Evolutionary conservation across 202 grass and related monocot species (phyloP), one percentile per base, ranked within the genome.

Genomic region (Schoenoplectus triqueter): DNA sequence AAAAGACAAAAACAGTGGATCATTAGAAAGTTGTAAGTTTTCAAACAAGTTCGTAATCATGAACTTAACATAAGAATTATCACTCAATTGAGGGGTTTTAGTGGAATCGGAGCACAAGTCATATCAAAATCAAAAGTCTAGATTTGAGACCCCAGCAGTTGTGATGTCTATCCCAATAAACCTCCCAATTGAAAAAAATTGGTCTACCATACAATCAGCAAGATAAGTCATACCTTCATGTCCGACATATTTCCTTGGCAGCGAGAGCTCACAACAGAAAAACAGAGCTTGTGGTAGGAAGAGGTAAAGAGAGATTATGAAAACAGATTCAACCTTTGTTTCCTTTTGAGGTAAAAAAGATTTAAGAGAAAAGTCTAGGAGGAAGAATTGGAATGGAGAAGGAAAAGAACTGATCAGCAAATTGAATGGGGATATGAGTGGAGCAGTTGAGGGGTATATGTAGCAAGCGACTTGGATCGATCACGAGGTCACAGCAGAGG

Each of bases 231-330:
- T 83, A 83, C 81, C 81, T 83, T 89, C 69, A 92, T 90, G 84
- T 94, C 89, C 42, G 90, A 85, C 86, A 94, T 94, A 80, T 87
- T 80, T 45, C 51, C 47, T 85, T 6, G 8, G 67, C 2, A 62
- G 60, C 9, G 21, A 40, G 69, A 89, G 84, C 62, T 79, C 80
- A 19, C 76, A 1, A 19, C 73, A 74, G 50, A 14, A 57, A 69
- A 74, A 7, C 51, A 3, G 40, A 57, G 5, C 48, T 69, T 21
- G 45, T 78, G 83, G 7, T 2, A 0, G 18, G 2, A 3, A 19
- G 74, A 55, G 7, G 42, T 79, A 10, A 11, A 14, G 15, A 73
- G 45, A 50, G 15, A 72, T 31, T 39, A 72, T 40, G 6, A 67
- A 18, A 45, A 31, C 19, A 65, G n/a, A 62, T 62, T 18, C 59